These are phyloP conservation scores for Adansonia grandidieri DNA, from an alignment of 441 rosid genomes.

Conservation along the genomic window DNA sequence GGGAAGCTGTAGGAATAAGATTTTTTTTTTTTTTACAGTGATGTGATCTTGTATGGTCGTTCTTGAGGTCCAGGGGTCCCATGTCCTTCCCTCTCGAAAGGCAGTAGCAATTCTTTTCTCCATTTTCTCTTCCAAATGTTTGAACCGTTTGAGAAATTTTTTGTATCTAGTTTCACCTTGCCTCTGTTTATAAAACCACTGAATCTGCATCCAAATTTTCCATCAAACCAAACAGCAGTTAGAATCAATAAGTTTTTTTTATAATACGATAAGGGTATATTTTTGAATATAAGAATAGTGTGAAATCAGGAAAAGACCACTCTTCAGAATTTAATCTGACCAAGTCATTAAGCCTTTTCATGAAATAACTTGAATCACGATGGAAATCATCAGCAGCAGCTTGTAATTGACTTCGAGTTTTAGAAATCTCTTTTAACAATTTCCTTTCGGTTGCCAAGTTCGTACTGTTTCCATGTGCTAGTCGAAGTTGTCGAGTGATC, in stretches of 20 bases:
- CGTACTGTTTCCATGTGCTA: background rate
- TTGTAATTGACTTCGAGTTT: background rate
- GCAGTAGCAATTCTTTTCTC: slow-evolving; percentile 10
- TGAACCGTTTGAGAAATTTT: background rate
- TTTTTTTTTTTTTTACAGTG: background rate
- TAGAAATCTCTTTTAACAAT: background rate
- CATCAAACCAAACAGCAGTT: too few species aligned
- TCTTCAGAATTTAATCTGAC: too few species aligned
- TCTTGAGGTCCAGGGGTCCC: background rate
- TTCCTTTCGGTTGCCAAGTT: background rate
- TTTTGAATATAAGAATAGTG: too few species aligned
- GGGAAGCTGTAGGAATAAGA: background rate
- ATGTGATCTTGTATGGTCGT: background rate
- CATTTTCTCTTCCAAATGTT: background rate
- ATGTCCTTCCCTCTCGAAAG: background rate
- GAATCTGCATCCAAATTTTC: background rate
- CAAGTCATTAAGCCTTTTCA: background rate
- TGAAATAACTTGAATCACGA: background rate
- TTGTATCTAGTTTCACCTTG: background rate
- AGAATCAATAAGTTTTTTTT: too few species aligned
- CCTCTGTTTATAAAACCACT: background rate
- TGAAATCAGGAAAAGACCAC: too few species aligned
- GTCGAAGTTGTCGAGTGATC: background rate
- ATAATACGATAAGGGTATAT: too few species aligned
- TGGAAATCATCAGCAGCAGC: background rate